Conservation (phyloP, 192 early-diverging fungal species). For the Paraglomus brasilianum region DNA sequence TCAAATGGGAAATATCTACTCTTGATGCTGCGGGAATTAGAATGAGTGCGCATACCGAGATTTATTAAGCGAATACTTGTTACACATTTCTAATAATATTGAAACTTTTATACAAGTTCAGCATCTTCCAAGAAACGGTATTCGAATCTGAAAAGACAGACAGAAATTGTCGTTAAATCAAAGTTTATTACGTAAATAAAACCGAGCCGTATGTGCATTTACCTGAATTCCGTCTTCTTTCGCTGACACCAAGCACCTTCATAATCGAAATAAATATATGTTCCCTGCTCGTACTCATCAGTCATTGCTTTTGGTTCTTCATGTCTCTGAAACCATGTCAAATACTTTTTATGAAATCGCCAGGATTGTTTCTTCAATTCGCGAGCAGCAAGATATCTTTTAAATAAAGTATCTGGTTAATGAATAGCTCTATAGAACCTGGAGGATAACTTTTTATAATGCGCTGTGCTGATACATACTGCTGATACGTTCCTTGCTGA, state of each 20-base stretch:
- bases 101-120: slow-evolving; percentile 55
- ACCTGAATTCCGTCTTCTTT: slow-evolving; percentile 94
- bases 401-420: neutral
- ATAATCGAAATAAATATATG: slow-evolving; percentile 99
- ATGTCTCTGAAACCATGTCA: slow-evolving; percentile 98
- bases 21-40: too few species aligned
- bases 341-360: slow-evolving; percentile 98
- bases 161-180: slow-evolving; percentile 5
- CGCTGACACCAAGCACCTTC: slow-evolving; percentile 96
- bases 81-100: neutral
- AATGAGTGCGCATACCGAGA: too few species aligned
- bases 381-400: slow-evolving; percentile 84
- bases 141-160: slow-evolving; percentile 63
- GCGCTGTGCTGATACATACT: slow-evolving; percentile 60
- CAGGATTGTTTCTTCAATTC: slow-evolving; percentile 97
- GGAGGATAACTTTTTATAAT: too few species aligned
- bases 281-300: slow-evolving; percentile 96
- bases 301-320: slow-evolving; percentile 95
- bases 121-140: slow-evolving; percentile 87
- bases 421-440: neutral
- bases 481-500: slow-evolving; percentile 94
- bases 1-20: too few species aligned
- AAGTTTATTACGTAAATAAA: slow-evolving; percentile 10
- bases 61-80: too few species aligned
- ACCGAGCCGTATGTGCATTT: slow-evolving; percentile 7